Evolutionary conservation across 805 yeast species (phyloP), one percentile per base, ranked within the genome.

Genomic region (Ogataea degrootiae): DNA sequence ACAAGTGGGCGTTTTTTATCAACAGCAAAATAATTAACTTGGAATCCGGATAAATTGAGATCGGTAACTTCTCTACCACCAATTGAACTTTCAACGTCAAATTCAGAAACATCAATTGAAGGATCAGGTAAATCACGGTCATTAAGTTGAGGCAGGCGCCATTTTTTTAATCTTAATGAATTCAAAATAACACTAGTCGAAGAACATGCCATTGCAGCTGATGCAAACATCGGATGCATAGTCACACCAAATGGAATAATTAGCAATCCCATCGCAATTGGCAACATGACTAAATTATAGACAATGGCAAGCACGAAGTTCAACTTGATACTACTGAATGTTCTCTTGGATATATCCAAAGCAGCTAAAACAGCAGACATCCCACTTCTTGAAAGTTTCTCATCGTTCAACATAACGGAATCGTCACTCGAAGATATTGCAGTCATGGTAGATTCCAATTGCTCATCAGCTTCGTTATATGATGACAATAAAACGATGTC

Each of bases 241-340:
- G 85, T 77, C 43, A 88, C 73, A 35, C 86, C 83, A 68, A 84
- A 81, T 2, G 96, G 96, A 33, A 78, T 67, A 42, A 82, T 76
- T 46, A 92, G 72, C n/a, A 85, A 77, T 1, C 97, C 97, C 83
- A 95, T 92, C 0, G 98, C 97, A 55, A 92, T 76, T 2, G 98
- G 99, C 34, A 92, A 74, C 84, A 94, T 92, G 29, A 87, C 69
- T 16, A 86, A 38, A 59, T 92, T 92, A 68, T 92, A 92, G 39
- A 89, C 70, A 8, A 84, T 77, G 1, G 98, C 97, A 85, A 97
- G 87, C 47, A 86, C 63, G 56, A 92, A 87, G 64, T 94, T 94
- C 66, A 83, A 61, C 61, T 85, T 86, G 53, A 92, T 87, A 52
- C 89, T 77, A 34, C 66, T 65, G 62, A 91, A 85, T 0, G 96